A percentile compares a stretch with the other conserved stretches of the same genome.
These are phyloP conservation scores for Raddia distichophylla DNA, from an alignment of 176 grass and related monocot species.

Conservation along the genomic window DNA sequence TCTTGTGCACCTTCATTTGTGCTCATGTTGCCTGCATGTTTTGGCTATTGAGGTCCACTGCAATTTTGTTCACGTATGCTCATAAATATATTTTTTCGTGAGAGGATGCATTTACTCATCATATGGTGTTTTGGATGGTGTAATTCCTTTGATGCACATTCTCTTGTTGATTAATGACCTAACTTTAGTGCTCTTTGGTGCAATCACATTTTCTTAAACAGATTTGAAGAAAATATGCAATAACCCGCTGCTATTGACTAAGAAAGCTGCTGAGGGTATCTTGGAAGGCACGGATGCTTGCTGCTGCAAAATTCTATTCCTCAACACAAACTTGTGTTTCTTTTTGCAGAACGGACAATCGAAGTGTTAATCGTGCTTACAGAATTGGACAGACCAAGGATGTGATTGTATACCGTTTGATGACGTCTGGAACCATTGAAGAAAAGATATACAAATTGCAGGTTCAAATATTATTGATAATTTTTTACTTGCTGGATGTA, in stretches of 20 bases:
- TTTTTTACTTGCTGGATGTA: neutral
- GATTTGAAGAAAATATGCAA: constrained; percentile 98
- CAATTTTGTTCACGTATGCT: neutral
- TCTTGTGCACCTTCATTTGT: constrained; percentile 31
- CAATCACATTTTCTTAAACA: constrained; percentile 43
- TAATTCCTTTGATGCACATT: neutral
- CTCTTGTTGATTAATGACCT: neutral
- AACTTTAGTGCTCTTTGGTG: neutral
- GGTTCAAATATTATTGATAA: constrained; percentile 43
- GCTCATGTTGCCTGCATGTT: constrained; percentile 13
- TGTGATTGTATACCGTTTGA: constrained; percentile 85
- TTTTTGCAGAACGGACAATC: constrained; percentile 79
- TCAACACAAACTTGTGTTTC: constrained; percentile 32
- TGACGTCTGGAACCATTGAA: constrained; percentile 91
- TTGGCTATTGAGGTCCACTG: neutral
- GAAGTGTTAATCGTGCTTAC: constrained; percentile 87
- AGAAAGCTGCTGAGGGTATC: constrained; percentile 72
- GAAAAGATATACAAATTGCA: constrained; percentile 98
- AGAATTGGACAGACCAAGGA: constrained; percentile 88
- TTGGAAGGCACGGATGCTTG: constrained; percentile 72
- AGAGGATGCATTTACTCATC: neutral
- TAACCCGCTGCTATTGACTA: constrained; percentile 82
- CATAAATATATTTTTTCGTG: constrained; percentile 2
- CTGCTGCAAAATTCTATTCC: neutral
- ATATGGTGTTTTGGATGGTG: neutral